A percentile compares a stretch with the other conserved stretches of the same genome.
phyloP scores from a whole-genome alignment of 1,284 basidiomycete genomes.

The Erythrobasidium hasegawianum region DNA sequence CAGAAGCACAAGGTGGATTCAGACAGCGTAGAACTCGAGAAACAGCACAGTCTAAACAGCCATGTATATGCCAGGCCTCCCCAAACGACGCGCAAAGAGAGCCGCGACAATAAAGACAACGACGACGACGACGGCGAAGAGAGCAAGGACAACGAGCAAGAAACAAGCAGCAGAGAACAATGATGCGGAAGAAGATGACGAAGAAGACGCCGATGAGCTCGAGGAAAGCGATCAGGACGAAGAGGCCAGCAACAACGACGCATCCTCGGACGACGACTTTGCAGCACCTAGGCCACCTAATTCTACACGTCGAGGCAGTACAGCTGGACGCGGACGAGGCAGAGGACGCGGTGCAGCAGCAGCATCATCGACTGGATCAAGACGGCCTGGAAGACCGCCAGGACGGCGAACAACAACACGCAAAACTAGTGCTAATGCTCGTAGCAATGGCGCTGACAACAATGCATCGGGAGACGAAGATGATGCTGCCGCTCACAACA shows the following conservation, averaged over 20 bases:
- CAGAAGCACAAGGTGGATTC: conserved; percentile 1
- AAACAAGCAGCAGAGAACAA: too few relatives aligned
- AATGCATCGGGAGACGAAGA: conserved; percentile 53
- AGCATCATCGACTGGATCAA: too few relatives aligned
- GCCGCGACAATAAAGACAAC: neutral
- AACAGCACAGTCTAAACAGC: neutral
- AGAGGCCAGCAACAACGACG: conserved; percentile 50
- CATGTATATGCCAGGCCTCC: neutral
- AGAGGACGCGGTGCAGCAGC: neutral
- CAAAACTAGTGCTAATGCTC: conserved; percentile 25
- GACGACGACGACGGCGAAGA: neutral
- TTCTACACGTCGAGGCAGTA: conserved; percentile 57
- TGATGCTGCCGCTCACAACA: conserved; percentile 40
- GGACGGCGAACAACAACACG: conserved; percentile 4
- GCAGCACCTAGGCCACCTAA: conserved; percentile 38
- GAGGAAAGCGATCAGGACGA: conserved; percentile 43
- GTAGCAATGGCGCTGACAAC: conserved; percentile 47
- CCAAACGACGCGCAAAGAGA: neutral
- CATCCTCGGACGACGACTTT: conserved; percentile 36
- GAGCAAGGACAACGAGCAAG: neutral
- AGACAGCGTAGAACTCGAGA: neutral
- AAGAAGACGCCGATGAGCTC: neutral
- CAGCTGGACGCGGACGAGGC: conserved; percentile 49
- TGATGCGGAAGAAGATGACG: conserved; percentile 40
- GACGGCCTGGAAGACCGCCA: neutral